Base-by-base conservation (phyloP, 345 rosid species). In the Syzygium jambos region DNA sequence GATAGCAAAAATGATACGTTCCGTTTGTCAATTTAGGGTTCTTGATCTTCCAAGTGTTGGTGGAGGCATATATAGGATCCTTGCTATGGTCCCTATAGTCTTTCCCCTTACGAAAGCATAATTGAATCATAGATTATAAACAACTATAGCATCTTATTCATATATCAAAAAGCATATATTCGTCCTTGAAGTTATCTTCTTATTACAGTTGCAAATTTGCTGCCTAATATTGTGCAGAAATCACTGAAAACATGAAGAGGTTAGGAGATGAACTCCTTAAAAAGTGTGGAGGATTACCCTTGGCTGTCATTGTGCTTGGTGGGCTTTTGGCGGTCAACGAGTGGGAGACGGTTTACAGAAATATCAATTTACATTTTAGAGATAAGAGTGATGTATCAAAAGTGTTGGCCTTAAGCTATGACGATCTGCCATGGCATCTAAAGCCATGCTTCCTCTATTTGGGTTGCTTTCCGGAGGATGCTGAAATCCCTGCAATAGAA, bases 281-380 rank as follows among this genome's bases (percentile, higher is more conserved):
- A 11, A 90, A 85, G 78, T 90, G 93, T 61, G 90, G 89, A 29
- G 90, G 91, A n/a, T 84, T 92, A 63, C 94, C 94, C 1, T 51
- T 92, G 85, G 93, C 94, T 19, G n/a, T 91, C 38, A 83, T 87
- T 21, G 92, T 88, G 87, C 92, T 92, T 22, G 92, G 92, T 29
- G 93, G 92, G 51, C 88, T 91, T 55, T 16, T 92, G 86, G 93
- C 85, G 4, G 1, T 12, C 52, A 55, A 59, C 4, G 91, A 91
- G 52, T 91, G 91, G 92, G 88, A 89, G 22, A 49, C 11, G 43
- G 89, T 89, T 78, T 54, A 85, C 43, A 52, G 53, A 82, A 89
- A 89, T 5, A 77, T 91, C 55, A 55, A 53, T 49, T 38, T 85
- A 21, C 63, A 89, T 51, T 59, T 43, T 12, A 49, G 90, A 59